Evolutionary conservation across 2,329 filamentous ascomycete genomes (phyloP), one percentile per base, ranked within the genome.

Genomic region (Colletotrichum gloeosporioides): DNA sequence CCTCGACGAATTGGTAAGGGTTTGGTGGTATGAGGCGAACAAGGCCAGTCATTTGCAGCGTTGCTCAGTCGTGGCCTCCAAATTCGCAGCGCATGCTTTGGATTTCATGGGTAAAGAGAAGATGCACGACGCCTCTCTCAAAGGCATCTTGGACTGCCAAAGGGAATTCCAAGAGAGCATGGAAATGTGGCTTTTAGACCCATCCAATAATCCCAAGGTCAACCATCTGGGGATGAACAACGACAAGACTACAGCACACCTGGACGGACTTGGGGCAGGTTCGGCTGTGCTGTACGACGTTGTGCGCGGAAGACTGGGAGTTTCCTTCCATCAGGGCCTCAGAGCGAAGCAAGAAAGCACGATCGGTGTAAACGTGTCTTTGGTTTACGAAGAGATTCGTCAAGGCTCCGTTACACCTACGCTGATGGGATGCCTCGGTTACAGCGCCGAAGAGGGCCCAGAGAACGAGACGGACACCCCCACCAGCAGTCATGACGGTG

Each of bases 271-370:
- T 15, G 83, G 83, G 10, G 78, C 81, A n/a, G 83, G 83, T 12
- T 80, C 82, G 13, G 78, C 79, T 22, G 78, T 78, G 3, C 71
- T 85, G 29, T 84, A 84, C 71, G 77, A 76, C 4, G 79, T 82
- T 79, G 79, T 84, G 12, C 82, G 83, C 9, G 78, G 79, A 4
- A 78, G 68, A 49, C 71, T 84, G 34, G 73, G 71, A 9, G 78
- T 85, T 31, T 78, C 79, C 1, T 81, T 80, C 12, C 83, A 84
- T 55, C 80, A 80, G 39, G 83, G 83, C 3, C 79, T 85, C 3
- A 64, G 44, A 15, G 79, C 81, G 8, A 80, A 84, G 29, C 72
- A 83, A 16, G 82, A 81, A 18, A 83, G 81, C 78, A 84, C 83
- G 6, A 83, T 84, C 29, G 83, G 83, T 13, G 81, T 77, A 62